phyloP scores from a whole-genome alignment of 148 eudicot species.

The Persicaria tinctoria region DNA sequence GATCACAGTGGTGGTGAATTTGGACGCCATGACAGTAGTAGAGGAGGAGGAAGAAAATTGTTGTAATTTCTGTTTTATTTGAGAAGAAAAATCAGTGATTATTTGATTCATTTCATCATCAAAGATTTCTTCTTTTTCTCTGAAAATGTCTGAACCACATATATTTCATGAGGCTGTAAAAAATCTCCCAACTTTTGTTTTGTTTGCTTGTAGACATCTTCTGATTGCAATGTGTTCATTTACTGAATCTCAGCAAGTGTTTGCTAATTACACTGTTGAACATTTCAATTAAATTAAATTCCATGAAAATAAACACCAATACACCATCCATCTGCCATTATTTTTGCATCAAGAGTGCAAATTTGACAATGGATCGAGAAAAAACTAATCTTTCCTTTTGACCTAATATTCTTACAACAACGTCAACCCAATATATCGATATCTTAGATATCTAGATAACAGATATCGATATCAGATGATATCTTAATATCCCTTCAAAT shows the following conservation, averaged over 20 bases:
- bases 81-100: neutral
- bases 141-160: slow-evolving; percentile 4
- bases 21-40: neutral
- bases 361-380: neutral
- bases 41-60: neutral
- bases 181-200: neutral
- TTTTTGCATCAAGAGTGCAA: neutral
- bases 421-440: no score
- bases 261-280: neutral
- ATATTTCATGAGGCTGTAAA: slow-evolving; percentile 5
- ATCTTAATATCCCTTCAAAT: no score
- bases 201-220: neutral
- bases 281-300: neutral
- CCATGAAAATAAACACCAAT: neutral
- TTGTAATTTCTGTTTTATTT: neutral
- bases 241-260: neutral
- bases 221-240: neutral
- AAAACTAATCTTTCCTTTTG: no score
- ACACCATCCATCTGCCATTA: neutral
- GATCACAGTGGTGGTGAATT: slow-evolving; percentile 8
- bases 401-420: no score
- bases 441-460: no score
- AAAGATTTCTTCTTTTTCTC: neutral
- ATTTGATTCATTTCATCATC: neutral
- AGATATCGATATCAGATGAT: no score